Percentiles rank a stretch among this genome's conserved stretches.
Evolutionary conservation across 2,329 filamentous ascomycete species (phyloP).

Genomic region (Nemania bipapillata): DNA sequence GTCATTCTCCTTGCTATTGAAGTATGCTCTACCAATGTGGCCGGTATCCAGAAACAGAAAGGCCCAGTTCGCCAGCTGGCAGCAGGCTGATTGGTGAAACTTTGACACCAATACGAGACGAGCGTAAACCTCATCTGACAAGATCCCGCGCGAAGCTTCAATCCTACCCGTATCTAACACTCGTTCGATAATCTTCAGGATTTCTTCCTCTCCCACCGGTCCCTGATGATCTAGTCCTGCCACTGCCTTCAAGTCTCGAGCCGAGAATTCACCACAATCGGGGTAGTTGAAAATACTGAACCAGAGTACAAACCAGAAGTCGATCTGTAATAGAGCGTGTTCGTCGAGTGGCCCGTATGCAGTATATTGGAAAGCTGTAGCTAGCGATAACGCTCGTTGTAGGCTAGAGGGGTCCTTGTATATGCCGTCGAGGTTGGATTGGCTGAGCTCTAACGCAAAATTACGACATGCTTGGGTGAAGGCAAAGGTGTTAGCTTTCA

Average conservation of each 20-base stretch:
- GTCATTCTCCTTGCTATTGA: not conserved
- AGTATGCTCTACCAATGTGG: conserved; percentile 12
- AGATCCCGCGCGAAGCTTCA: not conserved
- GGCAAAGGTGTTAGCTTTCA: not conserved
- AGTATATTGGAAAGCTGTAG: too few relatives aligned
- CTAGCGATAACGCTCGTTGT: not conserved
- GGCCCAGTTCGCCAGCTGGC: not conserved
- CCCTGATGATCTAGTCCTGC: not conserved
- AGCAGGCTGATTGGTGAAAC: too few relatives aligned
- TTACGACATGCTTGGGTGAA: conserved; percentile 2
- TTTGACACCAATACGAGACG: too few relatives aligned
- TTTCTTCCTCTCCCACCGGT: not conserved
- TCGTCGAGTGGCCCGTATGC: too few relatives aligned
- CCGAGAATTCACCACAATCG: not conserved
- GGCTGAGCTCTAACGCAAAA: not conserved
- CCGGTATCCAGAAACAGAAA: conserved; percentile 11
- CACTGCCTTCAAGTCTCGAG: not conserved
- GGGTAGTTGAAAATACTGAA: not conserved
- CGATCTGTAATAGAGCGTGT: too few relatives aligned
- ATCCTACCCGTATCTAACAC: not conserved
- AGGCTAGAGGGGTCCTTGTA: not conserved
- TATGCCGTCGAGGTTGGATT: not conserved
- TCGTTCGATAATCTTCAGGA: not conserved
- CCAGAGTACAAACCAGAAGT: not conserved
- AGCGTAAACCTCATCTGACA: too few relatives aligned